phyloP scores from a whole-genome alignment of 208 protist genomes.

The Acanthamoeba lenticulata region DNA sequence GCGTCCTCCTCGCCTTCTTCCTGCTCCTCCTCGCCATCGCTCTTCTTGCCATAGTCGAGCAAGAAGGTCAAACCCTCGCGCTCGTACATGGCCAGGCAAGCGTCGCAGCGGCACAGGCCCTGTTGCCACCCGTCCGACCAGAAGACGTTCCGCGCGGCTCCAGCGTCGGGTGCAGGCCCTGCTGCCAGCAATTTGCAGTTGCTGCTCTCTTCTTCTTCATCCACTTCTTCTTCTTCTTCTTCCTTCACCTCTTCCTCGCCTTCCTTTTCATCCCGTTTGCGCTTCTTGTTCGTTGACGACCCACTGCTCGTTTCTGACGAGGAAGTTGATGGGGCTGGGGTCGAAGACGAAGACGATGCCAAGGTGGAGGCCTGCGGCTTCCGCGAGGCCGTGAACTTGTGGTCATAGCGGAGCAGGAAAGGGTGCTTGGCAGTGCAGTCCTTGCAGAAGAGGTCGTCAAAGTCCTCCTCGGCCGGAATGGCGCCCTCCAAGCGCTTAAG shows the following conservation, averaged over 20 bases:
- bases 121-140: slow-evolving; percentile 20
- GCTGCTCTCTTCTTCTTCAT: background rate
- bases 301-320: background rate
- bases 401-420: background rate
- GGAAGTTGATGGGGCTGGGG: background rate
- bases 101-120: background rate
- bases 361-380: background rate
- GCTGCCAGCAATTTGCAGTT: background rate
- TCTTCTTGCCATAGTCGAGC: background rate
- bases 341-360: background rate
- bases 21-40: background rate
- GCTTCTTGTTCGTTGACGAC: background rate
- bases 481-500: background rate
- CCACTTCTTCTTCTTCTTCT: background rate
- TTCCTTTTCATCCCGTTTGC: background rate
- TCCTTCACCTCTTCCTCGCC: background rate
- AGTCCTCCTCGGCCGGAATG: background rate
- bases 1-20: background rate
- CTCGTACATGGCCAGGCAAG: background rate
- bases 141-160: background rate
- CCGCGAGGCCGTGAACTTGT: background rate
- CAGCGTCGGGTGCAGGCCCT: background rate
- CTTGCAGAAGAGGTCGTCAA: slow-evolving; percentile 43
- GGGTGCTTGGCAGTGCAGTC: slow-evolving; percentile 8
- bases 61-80: background rate